Evolutionary conservation across 2,329 filamentous ascomycete species (phyloP), one percentile per base, ranked within the genome.

Genomic region (Leptographium wingfieldii): DNA sequence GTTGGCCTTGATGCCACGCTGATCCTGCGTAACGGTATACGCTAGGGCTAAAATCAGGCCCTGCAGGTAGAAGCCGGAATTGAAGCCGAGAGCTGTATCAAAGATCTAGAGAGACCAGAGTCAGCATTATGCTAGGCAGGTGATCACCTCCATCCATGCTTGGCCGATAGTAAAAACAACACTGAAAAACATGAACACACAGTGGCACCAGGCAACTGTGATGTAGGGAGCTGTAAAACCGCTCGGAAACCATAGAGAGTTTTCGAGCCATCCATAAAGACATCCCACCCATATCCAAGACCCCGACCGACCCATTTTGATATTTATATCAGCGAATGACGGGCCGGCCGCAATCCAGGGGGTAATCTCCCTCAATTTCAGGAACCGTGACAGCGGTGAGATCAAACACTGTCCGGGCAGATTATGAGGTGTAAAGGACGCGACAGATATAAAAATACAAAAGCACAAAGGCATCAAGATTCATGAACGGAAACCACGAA

Each of bases 1-100:
- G 59, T 80, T 86, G 6, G 87, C 82, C 70, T 87, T 87, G 66
- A 79, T 78, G 57, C 88, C 89, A 40, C 88, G 84, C 70, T 92
- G 88, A 68, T 96, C 92, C 72, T 96, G 91, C 1, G 86, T 85
- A 65, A 84, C 88, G 6, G 91, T 96, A 71, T 96, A 96, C 66
- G 77, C 78, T 69, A 96, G 80, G 49, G 91, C 90, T 62, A 96
- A 77, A 58, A 88, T 85, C 59, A 99, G 79, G 14, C 87, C 87
- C 67, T 74, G 71, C 22, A 80, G 73, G 66, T 86, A 84, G 55
- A 79, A 74, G 33, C 85, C 73, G 14, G 48, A 53, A 33, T 29
- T 12, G 46, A 58, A 29, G 22, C 29, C 56, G 12, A 58, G 12
- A 22, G 11, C 56, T 4, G 46, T 6, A 35, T 58, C 48, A 12